These are phyloP conservation scores for Mycena galericulata DNA, from an alignment of 768 basidiomycete species.

Conservation along the genomic window DNA sequence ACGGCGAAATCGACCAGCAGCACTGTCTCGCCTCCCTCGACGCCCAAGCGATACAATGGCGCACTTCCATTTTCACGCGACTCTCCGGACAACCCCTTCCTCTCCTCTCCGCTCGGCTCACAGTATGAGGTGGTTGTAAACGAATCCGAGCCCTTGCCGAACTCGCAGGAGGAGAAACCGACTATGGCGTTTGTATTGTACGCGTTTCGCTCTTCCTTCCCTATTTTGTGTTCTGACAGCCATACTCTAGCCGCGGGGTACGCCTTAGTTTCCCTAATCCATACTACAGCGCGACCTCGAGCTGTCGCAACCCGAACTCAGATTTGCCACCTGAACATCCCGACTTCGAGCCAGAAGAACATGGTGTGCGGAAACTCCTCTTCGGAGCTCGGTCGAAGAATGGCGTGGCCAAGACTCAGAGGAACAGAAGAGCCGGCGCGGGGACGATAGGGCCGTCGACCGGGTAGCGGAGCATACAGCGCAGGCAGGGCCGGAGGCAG, in stretches of 20 bases:
- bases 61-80: conserved; percentile 57
- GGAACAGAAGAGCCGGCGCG: too few species aligned
- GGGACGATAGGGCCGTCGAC: too few species aligned
- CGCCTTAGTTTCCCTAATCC: conserved; percentile 74
- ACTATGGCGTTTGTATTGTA: conserved; percentile 82
- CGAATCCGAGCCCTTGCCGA: conserved; percentile 53
- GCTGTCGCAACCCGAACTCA: conserved; percentile 58
- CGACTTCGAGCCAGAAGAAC: conserved; percentile 69
- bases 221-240: conserved; percentile 4
- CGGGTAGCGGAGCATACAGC: too few species aligned
- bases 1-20: conserved; percentile 38
- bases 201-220: conserved; percentile 42
- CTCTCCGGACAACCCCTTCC: conserved; percentile 81
- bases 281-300: conserved; percentile 62
- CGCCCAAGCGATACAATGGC: conserved; percentile 44
- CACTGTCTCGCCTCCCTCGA: conserved; percentile 54
- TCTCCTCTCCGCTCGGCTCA: conserved; percentile 54
- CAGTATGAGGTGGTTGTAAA: conserved; percentile 47
- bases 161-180: conserved; percentile 63
- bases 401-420: conserved; percentile 11
- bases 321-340: conserved; percentile 71
- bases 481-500: too few species aligned
- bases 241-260: conserved; percentile 70
- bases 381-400: conserved; percentile 48
- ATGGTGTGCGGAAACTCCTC: conserved; percentile 67